Base-by-base conservation (phyloP, 768 basidiomycete genomes). In the Heimioporus sp. region DNA sequence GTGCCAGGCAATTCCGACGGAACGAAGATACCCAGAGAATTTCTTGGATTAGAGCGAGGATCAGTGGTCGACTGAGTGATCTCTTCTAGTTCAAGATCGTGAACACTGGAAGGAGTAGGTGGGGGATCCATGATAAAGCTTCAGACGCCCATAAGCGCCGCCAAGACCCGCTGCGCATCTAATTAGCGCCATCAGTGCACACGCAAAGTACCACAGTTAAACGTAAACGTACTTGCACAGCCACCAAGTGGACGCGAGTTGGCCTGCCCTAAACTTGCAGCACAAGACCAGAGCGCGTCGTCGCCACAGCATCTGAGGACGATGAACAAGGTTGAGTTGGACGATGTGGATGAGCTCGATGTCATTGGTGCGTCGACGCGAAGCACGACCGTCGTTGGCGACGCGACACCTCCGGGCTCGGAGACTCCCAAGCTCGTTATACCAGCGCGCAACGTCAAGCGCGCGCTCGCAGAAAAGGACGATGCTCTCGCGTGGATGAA, bases 311-410 rank as follows among this genome's bases (percentile, higher is more conserved):
- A 38, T 28, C 8, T 38, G 48, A 31, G 35, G 37, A 49, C 44
- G 10, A 28, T 11, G 59, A 51, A n/a, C 19, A 13, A 17, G 12
- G 24, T 42, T 40, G 51, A 44, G 36, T 57, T 48, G 2, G 65
- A 64, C 10, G 24, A 28, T 28, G 20, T 54, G n/a, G 69, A 70
- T 17, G 67, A 70, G 10, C 51, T 68, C 5, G 67, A 70, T 32
- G 43, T 71, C 10, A 67, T 71, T 3, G 56, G 54, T 43, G 24
- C 44, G 24, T 69, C 58, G 30, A 68, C 62, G 10, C 62, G 54
- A 7, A 65, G 67, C 45, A 61, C 67, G 3, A 68, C 67, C 37
- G 34, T 70, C 43, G 55, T 61, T 12, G 67, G 57, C 10, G 67
- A 70, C 45, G 60, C 49, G 46, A 60, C 69, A 1, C 67, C 68